Percentiles rank a stretch among this genome's conserved stretches.
Evolutionary conservation across 768 basidiomycete genomes (phyloP).

Genomic region (Leccinum rimulosum): DNA sequence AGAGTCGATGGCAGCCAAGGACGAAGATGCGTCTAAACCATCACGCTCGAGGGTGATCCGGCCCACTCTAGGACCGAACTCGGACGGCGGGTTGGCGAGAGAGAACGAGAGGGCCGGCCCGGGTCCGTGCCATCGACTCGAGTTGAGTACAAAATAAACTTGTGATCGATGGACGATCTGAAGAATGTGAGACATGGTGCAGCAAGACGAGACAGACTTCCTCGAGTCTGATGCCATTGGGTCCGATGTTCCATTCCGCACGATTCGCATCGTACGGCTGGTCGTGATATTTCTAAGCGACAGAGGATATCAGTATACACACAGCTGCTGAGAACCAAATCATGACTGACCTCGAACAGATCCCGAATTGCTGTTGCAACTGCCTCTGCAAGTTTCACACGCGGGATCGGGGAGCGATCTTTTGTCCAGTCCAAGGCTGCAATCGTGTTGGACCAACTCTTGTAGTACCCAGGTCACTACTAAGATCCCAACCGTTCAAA

Average conservation of each 20-base stretch:
- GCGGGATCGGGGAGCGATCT: constrained; percentile 67
- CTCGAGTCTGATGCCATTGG: constrained; percentile 22
- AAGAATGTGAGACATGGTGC: constrained; percentile 62
- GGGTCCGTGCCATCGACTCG: constrained; percentile 9
- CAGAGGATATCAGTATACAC: constrained; percentile 8
- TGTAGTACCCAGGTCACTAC: constrained; percentile 86
- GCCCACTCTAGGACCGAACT: constrained; percentile 29
- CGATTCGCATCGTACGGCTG: constrained; percentile 8
- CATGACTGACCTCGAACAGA: constrained; percentile 51
- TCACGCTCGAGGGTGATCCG: constrained; percentile 18
- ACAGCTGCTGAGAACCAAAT: not conserved
- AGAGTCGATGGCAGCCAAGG: not conserved
- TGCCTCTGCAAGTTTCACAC: constrained; percentile 70
- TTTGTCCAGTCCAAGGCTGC: constrained; percentile 77
- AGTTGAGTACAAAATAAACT: not conserved
- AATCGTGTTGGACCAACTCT: constrained; percentile 71
- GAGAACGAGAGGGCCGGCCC: constrained; percentile 20
- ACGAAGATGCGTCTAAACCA: not conserved
- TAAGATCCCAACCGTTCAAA: constrained; percentile 23
- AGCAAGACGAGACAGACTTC: constrained; percentile 60
- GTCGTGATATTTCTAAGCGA: constrained; percentile 14
- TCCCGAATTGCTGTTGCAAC: constrained; percentile 68
- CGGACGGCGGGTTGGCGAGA: constrained; percentile 1
- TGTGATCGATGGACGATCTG: not conserved
- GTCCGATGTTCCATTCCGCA: constrained; percentile 24